These are phyloP conservation scores for Petasospora rhodanensis DNA, from an alignment of 1,139 yeast genomes.

Conservation along the genomic window DNA sequence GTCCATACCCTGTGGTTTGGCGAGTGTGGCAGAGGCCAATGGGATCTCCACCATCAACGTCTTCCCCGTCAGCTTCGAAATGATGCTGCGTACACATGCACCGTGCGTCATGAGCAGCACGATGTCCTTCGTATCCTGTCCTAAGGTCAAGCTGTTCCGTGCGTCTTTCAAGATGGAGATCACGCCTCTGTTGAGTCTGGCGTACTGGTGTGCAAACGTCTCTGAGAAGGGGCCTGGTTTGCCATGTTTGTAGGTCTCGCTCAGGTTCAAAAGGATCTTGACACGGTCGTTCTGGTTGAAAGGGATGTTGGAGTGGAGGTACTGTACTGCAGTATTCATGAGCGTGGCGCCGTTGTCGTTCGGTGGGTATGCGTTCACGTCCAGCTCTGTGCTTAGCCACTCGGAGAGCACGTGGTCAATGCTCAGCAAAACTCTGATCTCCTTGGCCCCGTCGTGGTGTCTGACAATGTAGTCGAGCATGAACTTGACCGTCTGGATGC, in stretches of 20 bases:
- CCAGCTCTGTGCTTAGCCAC: constrained; percentile 35
- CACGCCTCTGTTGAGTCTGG: constrained; percentile 20
- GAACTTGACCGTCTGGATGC: constrained; percentile 24
- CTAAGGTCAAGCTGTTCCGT: constrained; percentile 1
- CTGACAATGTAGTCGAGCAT: constrained; percentile 20
- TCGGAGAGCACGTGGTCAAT: constrained; percentile 36
- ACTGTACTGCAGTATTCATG: constrained; percentile 31
- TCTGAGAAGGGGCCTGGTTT: constrained; percentile 26
- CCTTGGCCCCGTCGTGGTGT: constrained; percentile 17
- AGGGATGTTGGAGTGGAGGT: constrained; percentile 28
- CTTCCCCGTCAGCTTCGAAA: constrained; percentile 23
- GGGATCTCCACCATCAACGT: constrained; percentile 25
- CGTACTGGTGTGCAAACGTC: constrained; percentile 20
- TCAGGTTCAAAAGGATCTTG: constrained; percentile 15
- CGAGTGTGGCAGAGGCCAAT: constrained; percentile 23
- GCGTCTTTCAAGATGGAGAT: constrained; percentile 21
- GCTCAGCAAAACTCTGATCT: constrained; percentile 21
- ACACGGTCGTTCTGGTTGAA: constrained; percentile 18
- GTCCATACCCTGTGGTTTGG: constrained; percentile 16
- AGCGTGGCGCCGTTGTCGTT: constrained; percentile 37
- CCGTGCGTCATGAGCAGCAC: constrained; percentile 26
- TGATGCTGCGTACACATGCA: constrained; percentile 24
- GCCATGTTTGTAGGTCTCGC: constrained; percentile 22
- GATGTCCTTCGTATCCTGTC: constrained; percentile 17
- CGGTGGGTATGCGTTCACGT: constrained; percentile 34